Evolutionary conservation across 2,329 filamentous ascomycete species (phyloP).

Genomic region (Pleoardoris graminearum): DNA sequence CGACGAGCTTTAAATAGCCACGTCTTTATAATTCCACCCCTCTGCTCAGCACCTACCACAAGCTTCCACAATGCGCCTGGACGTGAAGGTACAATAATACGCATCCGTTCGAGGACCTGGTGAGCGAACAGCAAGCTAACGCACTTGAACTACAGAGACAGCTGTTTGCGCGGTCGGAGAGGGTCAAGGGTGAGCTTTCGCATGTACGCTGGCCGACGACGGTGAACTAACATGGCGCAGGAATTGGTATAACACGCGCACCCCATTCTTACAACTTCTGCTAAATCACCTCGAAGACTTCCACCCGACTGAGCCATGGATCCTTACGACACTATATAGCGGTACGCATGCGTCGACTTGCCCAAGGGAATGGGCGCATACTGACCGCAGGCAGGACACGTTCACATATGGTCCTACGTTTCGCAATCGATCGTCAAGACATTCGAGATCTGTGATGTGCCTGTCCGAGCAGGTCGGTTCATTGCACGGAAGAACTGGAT

Average conservation of each 20-base stretch:
- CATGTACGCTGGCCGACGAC: constrained; percentile 3
- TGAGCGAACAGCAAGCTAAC: constrained; percentile 40
- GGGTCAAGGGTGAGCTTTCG: constrained; percentile 68
- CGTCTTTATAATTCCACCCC: constrained; percentile 39
- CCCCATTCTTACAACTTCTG: constrained; percentile 2
- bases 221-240: constrained; percentile 33
- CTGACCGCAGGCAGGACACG: constrained; percentile 70
- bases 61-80: constrained; percentile 48
- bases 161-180: constrained; percentile 86
- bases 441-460: constrained; percentile 97
- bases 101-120: not conserved
- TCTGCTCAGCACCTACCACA: constrained; percentile 28
- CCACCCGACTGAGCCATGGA: constrained; percentile 93
- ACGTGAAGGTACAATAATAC: constrained; percentile 48
- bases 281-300: constrained; percentile 73
- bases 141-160: constrained; percentile 63
- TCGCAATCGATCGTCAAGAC: constrained; percentile 87
- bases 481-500: constrained; percentile 99
- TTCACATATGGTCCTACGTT: constrained; percentile 97
- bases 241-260: constrained; percentile 37
- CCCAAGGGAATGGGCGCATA: constrained; percentile 9
- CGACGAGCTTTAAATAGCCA: constrained; percentile 46
- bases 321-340: constrained; percentile 92
- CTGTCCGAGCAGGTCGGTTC: constrained; percentile 94
- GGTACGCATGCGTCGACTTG: constrained; percentile 56